Evolutionary conservation across 164 flowering plant species (phyloP), one percentile per base, ranked within the genome.

Genomic region (Macadamia tetraphylla): DNA sequence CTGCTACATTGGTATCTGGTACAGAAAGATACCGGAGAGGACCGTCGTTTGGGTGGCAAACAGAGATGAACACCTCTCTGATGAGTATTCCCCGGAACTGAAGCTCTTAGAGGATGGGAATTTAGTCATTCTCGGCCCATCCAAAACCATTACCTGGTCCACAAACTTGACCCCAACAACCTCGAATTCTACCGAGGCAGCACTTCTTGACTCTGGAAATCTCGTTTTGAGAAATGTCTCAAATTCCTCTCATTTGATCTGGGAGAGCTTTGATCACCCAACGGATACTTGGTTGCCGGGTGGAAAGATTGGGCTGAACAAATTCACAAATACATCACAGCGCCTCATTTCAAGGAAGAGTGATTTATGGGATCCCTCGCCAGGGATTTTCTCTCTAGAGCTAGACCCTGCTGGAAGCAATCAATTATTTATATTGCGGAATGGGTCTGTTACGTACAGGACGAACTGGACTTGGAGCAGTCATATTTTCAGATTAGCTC

Each of bases 241-340:
- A 40, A 75, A 70, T 69, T 63, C 79, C 9, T 70, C 77, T 12
- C 42, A 6, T 3, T 49, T 67, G 0, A 63, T 88, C 8, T 92
- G 97, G 97, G 82, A 89, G 69, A 89, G 94, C 53, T 84, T 86
- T 60, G 88, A 88, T 71, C 18, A 77, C 64, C 89, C 91, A 1
- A n/a, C 81, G 0, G 48, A 88, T 67, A 88, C 91, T 11, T 85
- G 91, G 87, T 71, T 90, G 46, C 90, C 92, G 35, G 88, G 88
- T 11, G 73, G 59, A 1, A 81, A 77, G 62, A 11, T 90, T 64
- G 72, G 79, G 35, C 51, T 68, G 15, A 66, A 88, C 40, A 81
- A 75, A 52, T 48, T 2, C 0, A 84, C 82, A 23, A 72, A 75
- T 2, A 40, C 7, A 12, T 66, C 10, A 29, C 82, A 80, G 44